Evolutionary conservation across 208 protist species (phyloP).

Genomic region (Balamuthia mandrillaris): DNA sequence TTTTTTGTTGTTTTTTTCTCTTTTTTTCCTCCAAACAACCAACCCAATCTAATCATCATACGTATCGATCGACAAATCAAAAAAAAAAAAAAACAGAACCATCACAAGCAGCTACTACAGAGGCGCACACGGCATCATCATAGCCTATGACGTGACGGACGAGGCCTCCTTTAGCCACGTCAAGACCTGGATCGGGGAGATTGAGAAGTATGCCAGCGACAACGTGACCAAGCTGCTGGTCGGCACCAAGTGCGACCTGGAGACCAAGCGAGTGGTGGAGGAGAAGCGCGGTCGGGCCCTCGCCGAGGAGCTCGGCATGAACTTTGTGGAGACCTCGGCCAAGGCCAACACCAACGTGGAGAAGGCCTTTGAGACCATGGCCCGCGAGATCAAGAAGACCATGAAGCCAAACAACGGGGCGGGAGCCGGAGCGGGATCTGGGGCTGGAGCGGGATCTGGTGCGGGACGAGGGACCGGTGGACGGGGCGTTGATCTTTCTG

Average conservation of each 20-base stretch:
- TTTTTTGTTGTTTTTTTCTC: no score
- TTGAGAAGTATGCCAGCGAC: conserved; percentile 95
- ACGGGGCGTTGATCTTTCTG: not conserved
- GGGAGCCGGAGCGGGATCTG: not conserved
- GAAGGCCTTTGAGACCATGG: conserved; percentile 95
- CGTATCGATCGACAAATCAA: no score
- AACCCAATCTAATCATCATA: no score
- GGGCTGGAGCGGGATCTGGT: not conserved
- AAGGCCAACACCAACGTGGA: conserved; percentile 98
- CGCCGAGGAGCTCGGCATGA: conserved; percentile 92
- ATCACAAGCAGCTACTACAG: conserved; percentile 20
- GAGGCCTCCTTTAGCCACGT: conserved; percentile 89
- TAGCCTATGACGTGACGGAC: not conserved
- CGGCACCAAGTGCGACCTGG: conserved; percentile 96
- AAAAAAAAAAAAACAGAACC: conserved; percentile 71
- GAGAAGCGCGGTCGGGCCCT: conserved; percentile 87
- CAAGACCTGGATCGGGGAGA: conserved; percentile 85
- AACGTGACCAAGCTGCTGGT: conserved; percentile 97
- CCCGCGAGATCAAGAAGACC: conserved; percentile 84
- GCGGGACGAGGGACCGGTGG: not conserved
- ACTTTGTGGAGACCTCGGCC: conserved; percentile 97
- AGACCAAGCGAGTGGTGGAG: conserved; percentile 86
- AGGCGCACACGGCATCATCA: not conserved
- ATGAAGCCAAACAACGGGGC: no score
- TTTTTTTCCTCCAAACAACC: no score